Evolutionary conservation across 225 moss, liverwort and hornwort genomes (phyloP).

Genomic region (Bryum argenteum): DNA sequence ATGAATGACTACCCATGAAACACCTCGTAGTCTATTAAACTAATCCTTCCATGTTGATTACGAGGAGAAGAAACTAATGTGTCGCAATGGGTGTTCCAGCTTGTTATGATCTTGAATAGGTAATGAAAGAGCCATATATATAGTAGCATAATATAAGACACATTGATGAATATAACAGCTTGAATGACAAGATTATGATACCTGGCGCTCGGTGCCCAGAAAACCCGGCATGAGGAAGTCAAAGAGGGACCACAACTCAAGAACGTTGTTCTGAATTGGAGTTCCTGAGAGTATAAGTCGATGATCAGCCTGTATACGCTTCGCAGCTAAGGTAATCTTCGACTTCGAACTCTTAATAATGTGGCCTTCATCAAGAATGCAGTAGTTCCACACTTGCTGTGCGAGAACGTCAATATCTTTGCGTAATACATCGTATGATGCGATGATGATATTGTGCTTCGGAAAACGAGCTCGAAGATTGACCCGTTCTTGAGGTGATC

Average conservation of each 20-base stretch:
- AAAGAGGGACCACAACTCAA: constrained; percentile 95
- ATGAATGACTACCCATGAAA: not conserved
- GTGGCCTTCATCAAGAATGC: constrained; percentile 91
- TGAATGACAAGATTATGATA: constrained; percentile 27
- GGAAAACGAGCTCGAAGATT: constrained; percentile 56
- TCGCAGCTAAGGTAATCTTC: constrained; percentile 85
- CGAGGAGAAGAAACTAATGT: not conserved
- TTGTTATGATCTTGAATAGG: not conserved
- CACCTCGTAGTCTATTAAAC: not conserved
- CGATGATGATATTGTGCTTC: constrained; percentile 81
- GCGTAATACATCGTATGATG: constrained; percentile 87
- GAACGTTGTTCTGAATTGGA: constrained; percentile 91
- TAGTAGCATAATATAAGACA: not conserved
- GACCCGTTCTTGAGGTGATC: constrained; percentile 74
- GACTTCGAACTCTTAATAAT: constrained; percentile 88
- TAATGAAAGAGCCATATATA: not conserved
- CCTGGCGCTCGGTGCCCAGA: constrained; percentile 88
- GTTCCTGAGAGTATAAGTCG: constrained; percentile 84
- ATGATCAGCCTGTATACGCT: constrained; percentile 87
- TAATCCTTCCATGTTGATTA: not conserved
- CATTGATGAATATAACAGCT: not conserved
- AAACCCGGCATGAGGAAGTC: constrained; percentile 98
- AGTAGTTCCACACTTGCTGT: constrained; percentile 78
- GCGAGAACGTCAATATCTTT: constrained; percentile 78
- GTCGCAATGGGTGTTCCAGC: not conserved